Conservation (phyloP, 352 stramenopile genomes). For the Phytophthora pistaciae region DNA sequence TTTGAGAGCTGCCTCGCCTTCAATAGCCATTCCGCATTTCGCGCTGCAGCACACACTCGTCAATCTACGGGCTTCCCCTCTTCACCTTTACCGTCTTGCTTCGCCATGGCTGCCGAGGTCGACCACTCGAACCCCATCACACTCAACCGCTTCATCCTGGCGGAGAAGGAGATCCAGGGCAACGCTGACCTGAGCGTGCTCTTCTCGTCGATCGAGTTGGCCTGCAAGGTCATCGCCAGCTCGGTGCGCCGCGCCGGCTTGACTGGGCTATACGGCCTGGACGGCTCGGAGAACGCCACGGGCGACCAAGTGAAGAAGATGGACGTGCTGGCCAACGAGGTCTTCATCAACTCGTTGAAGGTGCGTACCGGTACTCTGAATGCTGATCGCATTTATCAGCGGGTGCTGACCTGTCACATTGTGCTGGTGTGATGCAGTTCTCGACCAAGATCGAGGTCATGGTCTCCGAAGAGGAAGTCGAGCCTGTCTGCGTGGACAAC, state of each 20-base stretch:
- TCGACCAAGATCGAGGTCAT: slow-evolving; percentile 97
- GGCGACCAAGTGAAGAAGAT: slow-evolving; percentile 99
- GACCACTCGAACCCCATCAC: slow-evolving; percentile 90
- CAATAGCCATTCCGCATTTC: slow-evolving; percentile 27
- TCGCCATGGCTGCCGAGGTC: slow-evolving; percentile 40
- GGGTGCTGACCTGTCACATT: slow-evolving; percentile 18
- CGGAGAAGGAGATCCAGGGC: slow-evolving; percentile 90
- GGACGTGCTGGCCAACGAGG: slow-evolving; percentile 97
- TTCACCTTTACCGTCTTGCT: not conserved
- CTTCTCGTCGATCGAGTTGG: slow-evolving; percentile 95
- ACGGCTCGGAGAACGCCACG: slow-evolving; percentile 96
- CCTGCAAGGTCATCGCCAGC: slow-evolving; percentile 97
- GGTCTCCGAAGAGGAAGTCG: slow-evolving; percentile 97
- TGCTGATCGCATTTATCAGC: not conserved
- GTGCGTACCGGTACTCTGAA: slow-evolving; percentile 10
- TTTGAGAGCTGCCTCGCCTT: not conserved
- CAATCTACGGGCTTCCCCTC: not conserved
- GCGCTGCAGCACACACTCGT: slow-evolving; percentile 20
- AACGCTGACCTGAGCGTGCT: slow-evolving; percentile 95
- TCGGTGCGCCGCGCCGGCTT: slow-evolving; percentile 95
- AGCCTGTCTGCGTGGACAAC: slow-evolving; percentile 95
- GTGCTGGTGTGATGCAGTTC: slow-evolving; percentile 53
- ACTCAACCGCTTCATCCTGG: slow-evolving; percentile 94
- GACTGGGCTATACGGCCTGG: slow-evolving; percentile 92
- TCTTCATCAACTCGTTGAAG: slow-evolving; percentile 97